Evolutionary conservation across 129 eudicot genomes (phyloP), one percentile per base, ranked within the genome.

Genomic region (Chrysanthemum makinoi): DNA sequence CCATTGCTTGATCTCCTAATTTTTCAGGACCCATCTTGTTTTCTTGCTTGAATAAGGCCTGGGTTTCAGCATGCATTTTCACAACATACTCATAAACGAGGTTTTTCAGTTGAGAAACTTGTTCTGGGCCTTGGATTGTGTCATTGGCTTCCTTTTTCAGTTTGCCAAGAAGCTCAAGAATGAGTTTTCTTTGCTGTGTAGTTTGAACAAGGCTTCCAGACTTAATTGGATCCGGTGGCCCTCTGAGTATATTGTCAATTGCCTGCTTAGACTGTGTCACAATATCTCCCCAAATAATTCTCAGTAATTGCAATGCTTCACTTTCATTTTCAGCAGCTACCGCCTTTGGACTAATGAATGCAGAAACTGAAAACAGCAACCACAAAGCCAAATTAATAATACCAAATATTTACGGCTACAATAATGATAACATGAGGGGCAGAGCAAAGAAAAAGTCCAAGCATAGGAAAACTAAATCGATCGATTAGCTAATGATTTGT

Each of bases 1-100:
- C 12, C 5, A 58, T 14, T 1, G 73, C 73, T 70, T 73, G 39
- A 60, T 47, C 6, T 62, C 5, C 28, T 58, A n/a, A n/a, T n/a
- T 78, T 44, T 30, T 63, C 60, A 53, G 22, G 16, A 53, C 6
- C 58, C 19, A 2, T 28, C 30, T 28, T 53, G 58, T 53, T 53
- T 5, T n/a, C n/a, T n/a, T 53, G 17, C 58, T n/a, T 53, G 18
- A n/a, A 14, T 15, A 58, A 5, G 63, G 9, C 14, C 53, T 48
- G 53, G 53, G 10, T 48, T 48, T 48, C 53, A 48, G 6, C 53
- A 48, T 48, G 53, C 12, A 48, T 48, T 9, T 48, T 13, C 53
- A 8, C 53, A 48, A 48, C 12, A 28, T 28, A 28, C 30, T 28
- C 30, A 3, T 28, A 28, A 28, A 28, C 30, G 4, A 28, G 30